Evolutionary conservation across 1,139 yeast species (phyloP).

Genomic region (Blastobotrys proliferans): DNA sequence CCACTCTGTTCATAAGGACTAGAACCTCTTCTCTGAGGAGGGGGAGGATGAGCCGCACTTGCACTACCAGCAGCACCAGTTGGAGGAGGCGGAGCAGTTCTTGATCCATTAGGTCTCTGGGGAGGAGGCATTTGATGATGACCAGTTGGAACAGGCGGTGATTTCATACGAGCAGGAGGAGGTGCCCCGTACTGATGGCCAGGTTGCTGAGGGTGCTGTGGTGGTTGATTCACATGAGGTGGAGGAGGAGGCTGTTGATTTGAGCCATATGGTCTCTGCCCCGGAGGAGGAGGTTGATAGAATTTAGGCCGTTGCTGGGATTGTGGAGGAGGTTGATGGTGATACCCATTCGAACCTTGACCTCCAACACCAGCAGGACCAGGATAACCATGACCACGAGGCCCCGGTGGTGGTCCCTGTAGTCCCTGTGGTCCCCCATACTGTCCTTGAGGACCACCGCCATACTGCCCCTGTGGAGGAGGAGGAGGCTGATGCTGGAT

Average conservation of each 20-base stretch:
- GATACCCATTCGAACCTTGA: background rate
- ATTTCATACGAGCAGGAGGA: too few relatives aligned
- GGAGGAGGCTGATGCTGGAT: constrained; percentile 1
- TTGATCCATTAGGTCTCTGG: background rate
- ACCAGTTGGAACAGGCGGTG: background rate
- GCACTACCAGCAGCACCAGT: too few relatives aligned
- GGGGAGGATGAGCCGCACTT: too few relatives aligned
- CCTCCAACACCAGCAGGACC: background rate
- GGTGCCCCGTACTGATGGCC: too few relatives aligned
- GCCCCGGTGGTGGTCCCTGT: background rate
- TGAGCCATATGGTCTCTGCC: constrained; percentile 4
- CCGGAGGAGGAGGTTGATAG: constrained; percentile 1
- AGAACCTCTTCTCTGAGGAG: too few relatives aligned
- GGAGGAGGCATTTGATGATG: constrained; percentile 11
- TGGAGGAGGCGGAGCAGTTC: constrained; percentile 2
- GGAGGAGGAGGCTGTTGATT: constrained; percentile 7
- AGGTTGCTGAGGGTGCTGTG: constrained; percentile 6
- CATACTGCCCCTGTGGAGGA: constrained; percentile 8
- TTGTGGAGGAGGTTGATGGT: background rate
- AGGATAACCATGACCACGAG: background rate
- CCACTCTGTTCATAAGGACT: too few relatives aligned
- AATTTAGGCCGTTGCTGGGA: constrained; percentile 1
- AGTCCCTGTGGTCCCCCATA: background rate
- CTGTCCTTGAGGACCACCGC: background rate
- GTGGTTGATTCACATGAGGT: constrained; percentile 1